phyloP scores from a whole-genome alignment of 2,329 filamentous ascomycete species.

The Alternaria burnsii region DNA sequence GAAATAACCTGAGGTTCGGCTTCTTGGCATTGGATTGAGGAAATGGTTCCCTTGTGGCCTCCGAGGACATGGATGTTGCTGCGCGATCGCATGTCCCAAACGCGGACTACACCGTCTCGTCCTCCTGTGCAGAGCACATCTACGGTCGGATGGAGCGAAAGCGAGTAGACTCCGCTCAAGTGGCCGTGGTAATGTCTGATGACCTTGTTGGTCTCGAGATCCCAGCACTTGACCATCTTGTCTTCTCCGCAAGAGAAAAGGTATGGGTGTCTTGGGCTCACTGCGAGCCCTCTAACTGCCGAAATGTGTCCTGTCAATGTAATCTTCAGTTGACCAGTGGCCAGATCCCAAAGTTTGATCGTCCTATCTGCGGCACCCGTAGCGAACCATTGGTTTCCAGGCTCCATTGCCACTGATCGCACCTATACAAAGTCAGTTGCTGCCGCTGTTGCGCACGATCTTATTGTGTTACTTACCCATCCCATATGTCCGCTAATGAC shows the following conservation, averaged over 20 bases:
- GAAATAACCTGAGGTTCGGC: constrained; percentile 96
- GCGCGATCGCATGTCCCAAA: constrained; percentile 97
- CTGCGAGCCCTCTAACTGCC: constrained; percentile 72
- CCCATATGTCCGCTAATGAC: constrained; percentile 94
- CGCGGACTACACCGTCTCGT: constrained; percentile 89
- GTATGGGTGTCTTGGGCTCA: constrained; percentile 93
- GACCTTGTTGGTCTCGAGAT: constrained; percentile 99
- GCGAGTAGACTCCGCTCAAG: constrained; percentile 91
- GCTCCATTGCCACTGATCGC: constrained; percentile 75
- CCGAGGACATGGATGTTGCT: constrained; percentile 93
- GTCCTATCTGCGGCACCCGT: constrained; percentile 87
- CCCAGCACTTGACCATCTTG: constrained; percentile 99
- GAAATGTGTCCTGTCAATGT: constrained; percentile 45
- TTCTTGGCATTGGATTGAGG: constrained; percentile 91
- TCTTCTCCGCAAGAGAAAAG: constrained; percentile 98
- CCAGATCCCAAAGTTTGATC: constrained; percentile 98
- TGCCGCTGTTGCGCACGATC: background rate
- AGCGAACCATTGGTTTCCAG: constrained; percentile 97
- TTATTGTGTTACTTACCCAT: constrained; percentile 71
- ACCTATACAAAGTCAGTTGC: constrained; percentile 72
- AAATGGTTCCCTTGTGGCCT: constrained; percentile 90
- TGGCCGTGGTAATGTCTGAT: constrained; percentile 88
- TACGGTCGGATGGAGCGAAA: constrained; percentile 91
- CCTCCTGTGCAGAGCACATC: constrained; percentile 96
- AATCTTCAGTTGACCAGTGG: constrained; percentile 67